These are phyloP conservation scores for Fusarium sp. DNA, from an alignment of 2,329 filamentous ascomycete species.

Conservation along the genomic window DNA sequence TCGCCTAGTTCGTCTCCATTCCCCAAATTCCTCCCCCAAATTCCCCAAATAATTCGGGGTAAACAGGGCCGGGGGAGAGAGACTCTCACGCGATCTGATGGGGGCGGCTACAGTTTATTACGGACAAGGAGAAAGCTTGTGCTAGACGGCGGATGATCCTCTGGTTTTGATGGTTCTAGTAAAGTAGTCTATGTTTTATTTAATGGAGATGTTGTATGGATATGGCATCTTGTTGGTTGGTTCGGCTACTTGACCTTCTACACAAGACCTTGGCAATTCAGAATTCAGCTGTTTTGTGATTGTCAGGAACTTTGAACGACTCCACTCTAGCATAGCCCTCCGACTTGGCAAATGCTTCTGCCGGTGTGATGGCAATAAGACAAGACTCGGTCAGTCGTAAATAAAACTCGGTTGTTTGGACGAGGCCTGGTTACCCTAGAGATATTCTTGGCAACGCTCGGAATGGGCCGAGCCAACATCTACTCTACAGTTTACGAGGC, in stretches of 20 bases:
- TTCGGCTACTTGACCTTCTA: not conserved
- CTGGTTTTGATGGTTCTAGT: too few relatives aligned
- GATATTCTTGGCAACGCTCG: too few relatives aligned
- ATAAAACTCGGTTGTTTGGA: not conserved
- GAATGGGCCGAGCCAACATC: too few relatives aligned
- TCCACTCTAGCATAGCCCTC: conserved; percentile 1
- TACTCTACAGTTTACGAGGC: too few relatives aligned
- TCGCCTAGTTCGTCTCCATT: conserved; percentile 25
- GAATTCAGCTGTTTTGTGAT: not conserved
- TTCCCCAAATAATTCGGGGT: conserved; percentile 38
- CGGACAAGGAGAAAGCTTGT: not conserved
- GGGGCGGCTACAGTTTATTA: conserved; percentile 7
- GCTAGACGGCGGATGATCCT: not conserved
- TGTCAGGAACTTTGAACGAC: not conserved
- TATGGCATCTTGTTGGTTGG: not conserved
- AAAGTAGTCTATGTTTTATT: not conserved
- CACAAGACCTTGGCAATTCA: too few relatives aligned
- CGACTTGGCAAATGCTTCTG: conserved; percentile 10
- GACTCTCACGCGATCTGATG: conserved; percentile 5
- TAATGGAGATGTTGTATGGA: not conserved
- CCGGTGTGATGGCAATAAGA: not conserved
- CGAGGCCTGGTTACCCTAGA: not conserved
- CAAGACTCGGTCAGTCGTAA: not conserved
- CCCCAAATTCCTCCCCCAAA: conserved; percentile 30
- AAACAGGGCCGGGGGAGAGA: conserved; percentile 11